Percentiles rank a stretch among this genome's conserved stretches.
These are phyloP conservation scores for Penicillium sp. DNA, from an alignment of 2,329 filamentous ascomycete species.

Conservation along the genomic window DNA sequence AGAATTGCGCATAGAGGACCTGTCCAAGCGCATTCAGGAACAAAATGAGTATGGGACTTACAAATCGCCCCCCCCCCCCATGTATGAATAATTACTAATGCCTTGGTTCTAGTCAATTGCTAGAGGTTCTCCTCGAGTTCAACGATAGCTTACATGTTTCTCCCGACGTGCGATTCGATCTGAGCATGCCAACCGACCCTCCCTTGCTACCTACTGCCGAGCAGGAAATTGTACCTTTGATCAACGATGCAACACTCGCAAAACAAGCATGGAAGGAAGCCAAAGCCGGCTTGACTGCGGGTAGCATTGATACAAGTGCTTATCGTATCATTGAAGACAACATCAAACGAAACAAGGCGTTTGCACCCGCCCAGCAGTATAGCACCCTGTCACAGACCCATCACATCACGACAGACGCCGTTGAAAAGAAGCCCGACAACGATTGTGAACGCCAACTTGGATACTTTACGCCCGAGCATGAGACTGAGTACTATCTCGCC, in stretches of 20 bases:
- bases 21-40: constrained; percentile 78
- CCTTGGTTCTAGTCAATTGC: constrained; percentile 65
- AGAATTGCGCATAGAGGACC: constrained; percentile 76
- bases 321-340: constrained; percentile 43
- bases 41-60: constrained; percentile 77
- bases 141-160: constrained; percentile 81
- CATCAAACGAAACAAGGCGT: constrained; percentile 41
- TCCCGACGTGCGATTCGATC: constrained; percentile 69
- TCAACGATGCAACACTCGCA: constrained; percentile 35
- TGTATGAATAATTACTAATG: constrained; percentile 10
- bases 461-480: constrained; percentile 47
- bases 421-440: constrained; percentile 19
- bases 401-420: constrained; percentile 26
- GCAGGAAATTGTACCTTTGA: constrained; percentile 33
- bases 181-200: constrained; percentile 52
- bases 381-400: constrained; percentile 33
- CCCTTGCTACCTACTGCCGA: constrained; percentile 51
- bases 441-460: constrained; percentile 39
- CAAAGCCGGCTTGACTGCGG: constrained; percentile 37
- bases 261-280: constrained; percentile 42
- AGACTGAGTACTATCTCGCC: constrained; percentile 44
- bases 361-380: constrained; percentile 40
- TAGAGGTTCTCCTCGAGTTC: constrained; percentile 85
- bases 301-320: constrained; percentile 35
- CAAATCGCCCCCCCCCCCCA: not conserved